Evolutionary conservation across 2,329 filamentous ascomycete species (phyloP), one percentile per base, ranked within the genome.

Genomic region (Bipolaris gigantea): DNA sequence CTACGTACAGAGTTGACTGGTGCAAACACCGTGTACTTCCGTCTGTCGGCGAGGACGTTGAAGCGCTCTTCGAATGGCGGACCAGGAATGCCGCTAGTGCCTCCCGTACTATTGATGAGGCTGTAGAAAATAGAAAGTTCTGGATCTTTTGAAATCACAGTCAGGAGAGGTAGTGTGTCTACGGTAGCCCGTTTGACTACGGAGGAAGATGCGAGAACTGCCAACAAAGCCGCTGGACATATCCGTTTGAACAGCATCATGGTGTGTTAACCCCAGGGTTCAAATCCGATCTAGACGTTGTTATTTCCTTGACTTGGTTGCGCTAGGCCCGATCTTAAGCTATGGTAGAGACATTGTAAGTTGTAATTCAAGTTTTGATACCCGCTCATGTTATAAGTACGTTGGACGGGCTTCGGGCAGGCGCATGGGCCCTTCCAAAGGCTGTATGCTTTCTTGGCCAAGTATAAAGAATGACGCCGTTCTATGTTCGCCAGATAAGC

Each of bases 31-130:
- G 48, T 51, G 21, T 46, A 51, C 8, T 51, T 38, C 8, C 41
- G 41, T 21, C 48, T 35, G 18, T 51, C 32, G 2, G 34, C 23
- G n/a, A 38, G 41, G 16, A 27, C 38, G n/a, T 51, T 51, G 25
- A 51, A 51, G 1, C 33, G 34, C 35, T 51, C 48, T 38, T 51
- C 48, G 5, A 51, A 51, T 2, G 33, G 41, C 0, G 41, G 41
- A 7, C 48, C 48, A 2, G 48, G 41, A 46, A 34, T 32, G 1
- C 48, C 48, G 5, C 23, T 30, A 13, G 11, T 32, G 1, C 48
- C 41, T 19, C 48, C 48, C 3, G 41, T 51, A 19, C 48, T 51
- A 18, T 51, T 51, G 41, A 51, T 2, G 13, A 51, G 48, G n/a
- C 42, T 45, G 18, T 45, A 51, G 34, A 51, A 51, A 15, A 5